phyloP scores from a whole-genome alignment of 2,329 filamentous ascomycete genomes.

The Talaromyces sp. region DNA sequence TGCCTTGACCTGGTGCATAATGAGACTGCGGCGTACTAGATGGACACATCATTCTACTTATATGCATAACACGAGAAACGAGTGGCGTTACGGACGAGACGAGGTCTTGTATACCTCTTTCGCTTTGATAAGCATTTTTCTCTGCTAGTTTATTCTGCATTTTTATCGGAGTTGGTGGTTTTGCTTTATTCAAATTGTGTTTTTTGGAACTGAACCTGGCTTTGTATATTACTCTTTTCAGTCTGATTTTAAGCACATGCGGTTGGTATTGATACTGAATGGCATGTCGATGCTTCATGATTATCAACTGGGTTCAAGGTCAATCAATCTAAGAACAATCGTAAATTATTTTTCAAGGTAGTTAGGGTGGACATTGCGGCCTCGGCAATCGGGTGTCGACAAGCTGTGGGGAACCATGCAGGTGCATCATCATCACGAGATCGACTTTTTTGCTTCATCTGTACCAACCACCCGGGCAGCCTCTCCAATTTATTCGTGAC shows the following conservation, averaged over 20 bases:
- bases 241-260: not conserved
- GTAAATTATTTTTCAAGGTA: not conserved
- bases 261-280: not conserved
- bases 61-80: conserved; percentile 19
- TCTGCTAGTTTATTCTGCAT: conserved; percentile 11
- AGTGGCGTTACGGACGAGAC: conserved; percentile 18
- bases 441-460: conserved; percentile 6
- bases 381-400: not conserved
- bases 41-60: conserved; percentile 13
- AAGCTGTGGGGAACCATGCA: not conserved
- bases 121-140: not conserved
- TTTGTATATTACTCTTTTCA: conserved; percentile 9
- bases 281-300: not conserved
- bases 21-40: conserved; percentile 16
- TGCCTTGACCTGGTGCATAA: conserved; percentile 7
- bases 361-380: not conserved
- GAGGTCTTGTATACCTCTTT: not conserved
- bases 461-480: not conserved
- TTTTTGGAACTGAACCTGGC: not conserved
- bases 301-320: not conserved
- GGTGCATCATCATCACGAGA: conserved; percentile 14
- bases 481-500: not conserved
- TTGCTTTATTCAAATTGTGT: not conserved
- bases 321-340: not conserved
- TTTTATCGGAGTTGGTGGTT: conserved; percentile 6